These are phyloP conservation scores for Colletotrichum liaoningense DNA, from an alignment of 2,329 filamentous ascomycete genomes.

Conservation along the genomic window DNA sequence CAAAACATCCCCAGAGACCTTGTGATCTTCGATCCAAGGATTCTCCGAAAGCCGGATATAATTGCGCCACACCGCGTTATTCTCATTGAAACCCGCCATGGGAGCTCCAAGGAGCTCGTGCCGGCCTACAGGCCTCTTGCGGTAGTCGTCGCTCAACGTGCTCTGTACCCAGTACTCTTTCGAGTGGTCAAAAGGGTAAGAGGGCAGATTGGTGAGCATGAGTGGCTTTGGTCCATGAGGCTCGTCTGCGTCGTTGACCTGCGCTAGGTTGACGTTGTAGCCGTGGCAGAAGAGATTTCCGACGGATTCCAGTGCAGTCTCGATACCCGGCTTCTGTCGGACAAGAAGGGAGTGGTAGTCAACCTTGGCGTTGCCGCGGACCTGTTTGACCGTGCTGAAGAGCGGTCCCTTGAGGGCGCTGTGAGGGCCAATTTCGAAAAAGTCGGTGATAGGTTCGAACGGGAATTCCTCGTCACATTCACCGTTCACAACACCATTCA, in stretches of 20 bases:
- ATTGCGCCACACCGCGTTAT: conserved; percentile 33
- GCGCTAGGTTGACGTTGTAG: conserved; percentile 11
- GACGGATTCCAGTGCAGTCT: conserved; percentile 8
- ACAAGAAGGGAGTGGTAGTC: conserved; percentile 26
- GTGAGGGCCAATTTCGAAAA: conserved; percentile 62
- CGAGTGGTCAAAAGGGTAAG: conserved; percentile 40
- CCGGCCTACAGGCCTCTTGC: not conserved
- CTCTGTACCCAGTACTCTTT: conserved; percentile 40
- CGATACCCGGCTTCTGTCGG: conserved; percentile 10
- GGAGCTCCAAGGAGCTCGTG: conserved; percentile 37
- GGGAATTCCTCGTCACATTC: not conserved
- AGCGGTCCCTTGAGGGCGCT: conserved; percentile 61
- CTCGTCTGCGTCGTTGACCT: conserved; percentile 32
- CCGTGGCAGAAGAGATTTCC: conserved; percentile 29
- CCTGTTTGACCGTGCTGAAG: conserved; percentile 37
- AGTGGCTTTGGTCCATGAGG: conserved; percentile 22
- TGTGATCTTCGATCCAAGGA: conserved; percentile 61
- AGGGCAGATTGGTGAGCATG: conserved; percentile 36
- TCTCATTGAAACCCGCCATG: conserved; percentile 27
- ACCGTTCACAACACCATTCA: not conserved
- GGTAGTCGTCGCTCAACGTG: conserved; percentile 23
- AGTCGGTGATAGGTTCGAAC: conserved; percentile 40
- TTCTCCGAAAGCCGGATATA: conserved; percentile 44
- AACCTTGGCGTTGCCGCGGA: not conserved
- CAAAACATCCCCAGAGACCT: conserved; percentile 56